A percentile compares a stretch with the other conserved stretches of the same genome.
Conservation (phyloP, 441 rosid genomes). For the Erysimum pusillum region DNA sequence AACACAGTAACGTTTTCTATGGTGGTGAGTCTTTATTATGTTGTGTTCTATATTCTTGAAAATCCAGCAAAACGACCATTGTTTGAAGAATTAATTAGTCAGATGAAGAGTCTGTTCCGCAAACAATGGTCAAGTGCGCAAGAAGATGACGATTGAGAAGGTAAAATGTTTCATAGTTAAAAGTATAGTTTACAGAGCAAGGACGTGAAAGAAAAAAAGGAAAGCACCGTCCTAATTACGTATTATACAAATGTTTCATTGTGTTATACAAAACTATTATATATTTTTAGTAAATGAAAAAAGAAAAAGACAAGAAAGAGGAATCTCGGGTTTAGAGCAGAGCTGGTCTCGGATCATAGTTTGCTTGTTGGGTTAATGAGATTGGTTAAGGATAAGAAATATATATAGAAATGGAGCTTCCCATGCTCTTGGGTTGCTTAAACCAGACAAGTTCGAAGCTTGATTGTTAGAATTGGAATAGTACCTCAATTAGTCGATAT, state of each 20-base stretch:
- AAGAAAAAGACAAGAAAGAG: background rate
- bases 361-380: too few species aligned
- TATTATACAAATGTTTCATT: constrained; percentile 17
- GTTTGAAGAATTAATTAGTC: constrained; percentile 70
- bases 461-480: too few species aligned
- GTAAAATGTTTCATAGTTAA: background rate
- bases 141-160: constrained; percentile 42
- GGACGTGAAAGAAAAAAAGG: background rate
- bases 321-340: background rate
- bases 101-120: constrained; percentile 58
- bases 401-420: too few species aligned
- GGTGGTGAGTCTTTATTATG: too few species aligned
- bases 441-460: too few species aligned
- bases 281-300: background rate
- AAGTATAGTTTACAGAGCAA: constrained; percentile 20
- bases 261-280: background rate
- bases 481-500: too few species aligned
- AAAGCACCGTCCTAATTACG: constrained; percentile 1
- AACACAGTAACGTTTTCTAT: constrained; percentile 82
- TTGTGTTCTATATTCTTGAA: background rate
- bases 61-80: constrained; percentile 75
- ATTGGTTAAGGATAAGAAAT: too few species aligned
- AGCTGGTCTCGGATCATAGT: too few species aligned
- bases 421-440: too few species aligned
- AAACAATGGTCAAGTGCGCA: constrained; percentile 41